phyloP scores from a whole-genome alignment of 176 grass and related monocot genomes.

The Avena atlantica region DNA sequence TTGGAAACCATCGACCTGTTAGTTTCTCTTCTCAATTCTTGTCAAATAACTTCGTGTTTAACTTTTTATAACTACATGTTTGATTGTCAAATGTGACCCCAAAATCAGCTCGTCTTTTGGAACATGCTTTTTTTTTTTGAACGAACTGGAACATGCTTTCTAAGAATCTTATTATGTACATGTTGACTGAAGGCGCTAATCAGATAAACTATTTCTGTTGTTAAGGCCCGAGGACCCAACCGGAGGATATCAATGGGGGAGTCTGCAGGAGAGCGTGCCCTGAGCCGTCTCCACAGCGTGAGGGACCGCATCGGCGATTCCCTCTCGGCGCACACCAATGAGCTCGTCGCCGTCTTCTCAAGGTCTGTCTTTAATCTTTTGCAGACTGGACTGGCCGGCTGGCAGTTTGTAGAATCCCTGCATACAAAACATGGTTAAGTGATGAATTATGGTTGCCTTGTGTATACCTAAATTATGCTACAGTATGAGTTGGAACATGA shows the following conservation, averaged over 20 bases:
- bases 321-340: constrained; percentile 91
- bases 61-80: neutral
- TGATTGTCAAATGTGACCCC: neutral
- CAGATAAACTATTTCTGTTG: neutral
- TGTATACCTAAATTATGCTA: neutral
- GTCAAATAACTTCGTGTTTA: neutral
- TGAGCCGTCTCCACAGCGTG: constrained; percentile 91
- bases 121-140: neutral
- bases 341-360: constrained; percentile 93
- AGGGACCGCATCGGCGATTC: constrained; percentile 83
- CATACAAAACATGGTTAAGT: neutral
- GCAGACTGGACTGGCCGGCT: neutral
- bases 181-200: neutral
- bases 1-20: neutral
- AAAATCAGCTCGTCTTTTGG: neutral
- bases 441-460: neutral
- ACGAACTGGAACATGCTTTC: neutral
- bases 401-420: neutral
- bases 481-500: neutral
- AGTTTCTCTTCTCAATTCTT: neutral
- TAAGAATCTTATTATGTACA: neutral
- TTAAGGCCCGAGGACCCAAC: constrained; percentile 37
- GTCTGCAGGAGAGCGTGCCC: constrained; percentile 53
- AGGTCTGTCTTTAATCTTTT: constrained; percentile 58
- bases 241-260: constrained; percentile 63